A percentile compares a stretch with the other conserved stretches of the same genome.
Conservation (phyloP, 2,329 filamentous ascomycete genomes). For the Penicillium sp. region DNA sequence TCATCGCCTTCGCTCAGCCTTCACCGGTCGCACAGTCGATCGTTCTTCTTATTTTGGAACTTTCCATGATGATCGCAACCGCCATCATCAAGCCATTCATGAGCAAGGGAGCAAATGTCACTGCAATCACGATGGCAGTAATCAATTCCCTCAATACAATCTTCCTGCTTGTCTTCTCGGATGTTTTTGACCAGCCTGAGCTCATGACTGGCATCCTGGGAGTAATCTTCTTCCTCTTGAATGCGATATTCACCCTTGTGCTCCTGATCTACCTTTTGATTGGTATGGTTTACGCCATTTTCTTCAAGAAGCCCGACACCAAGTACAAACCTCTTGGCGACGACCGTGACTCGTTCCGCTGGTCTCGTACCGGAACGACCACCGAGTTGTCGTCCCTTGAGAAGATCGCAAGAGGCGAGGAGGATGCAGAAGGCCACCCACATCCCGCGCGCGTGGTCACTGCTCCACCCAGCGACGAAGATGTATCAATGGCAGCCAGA, state of each 20-base stretch:
- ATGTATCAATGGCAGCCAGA: conserved; percentile 8
- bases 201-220: conserved; percentile 86
- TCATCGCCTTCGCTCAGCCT: conserved; percentile 76
- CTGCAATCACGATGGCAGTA: conserved; percentile 87
- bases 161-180: conserved; percentile 84
- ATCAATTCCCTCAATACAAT: conserved; percentile 89
- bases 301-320: conserved; percentile 90
- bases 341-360: conserved; percentile 94
- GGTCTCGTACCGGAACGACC: conserved; percentile 71
- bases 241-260: conserved; percentile 78
- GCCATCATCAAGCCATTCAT: conserved; percentile 88
- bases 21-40: conserved; percentile 73
- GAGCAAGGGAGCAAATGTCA: conserved; percentile 96
- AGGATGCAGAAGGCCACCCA: conserved; percentile 37
- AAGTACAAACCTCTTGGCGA: conserved; percentile 95
- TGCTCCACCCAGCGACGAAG: conserved; percentile 9
- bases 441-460: background rate
- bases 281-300: conserved; percentile 73
- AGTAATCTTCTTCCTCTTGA: conserved; percentile 83
- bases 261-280: conserved; percentile 79
- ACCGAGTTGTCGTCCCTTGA: conserved; percentile 89
- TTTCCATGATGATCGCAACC: conserved; percentile 72
- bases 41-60: conserved; percentile 81
- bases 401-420: conserved; percentile 79
- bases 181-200: conserved; percentile 77